A percentile compares a stretch with the other conserved stretches of the same genome.
phyloP scores from a whole-genome alignment of 108 stramenopile genomes.

The Discostella stelligeroides region DNA sequence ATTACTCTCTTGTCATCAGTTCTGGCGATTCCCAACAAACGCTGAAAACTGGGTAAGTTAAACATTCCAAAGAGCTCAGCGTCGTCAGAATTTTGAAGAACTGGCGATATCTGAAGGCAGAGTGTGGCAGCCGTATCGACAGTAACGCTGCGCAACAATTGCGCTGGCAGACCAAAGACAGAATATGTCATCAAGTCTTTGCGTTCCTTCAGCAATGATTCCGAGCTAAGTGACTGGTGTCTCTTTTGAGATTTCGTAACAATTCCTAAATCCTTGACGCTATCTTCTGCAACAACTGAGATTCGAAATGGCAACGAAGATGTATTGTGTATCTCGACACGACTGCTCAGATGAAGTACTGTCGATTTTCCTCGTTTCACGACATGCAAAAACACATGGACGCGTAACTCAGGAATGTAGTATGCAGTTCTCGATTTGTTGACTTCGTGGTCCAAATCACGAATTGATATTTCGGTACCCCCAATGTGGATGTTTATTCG shows the following conservation, averaged over 20 bases:
- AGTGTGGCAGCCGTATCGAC: slow-evolving; percentile 38
- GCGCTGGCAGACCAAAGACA: slow-evolving; percentile 50
- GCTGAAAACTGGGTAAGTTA: slow-evolving; percentile 40
- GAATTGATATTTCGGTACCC: slow-evolving; percentile 38
- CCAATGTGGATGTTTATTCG: slow-evolving; percentile 53
- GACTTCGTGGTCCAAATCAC: slow-evolving; percentile 62
- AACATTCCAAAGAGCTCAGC: slow-evolving; percentile 38
- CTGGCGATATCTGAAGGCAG: slow-evolving; percentile 39
- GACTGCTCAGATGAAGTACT: slow-evolving; percentile 74
- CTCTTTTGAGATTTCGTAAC: slow-evolving; percentile 19
- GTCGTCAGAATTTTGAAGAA: slow-evolving; percentile 12
- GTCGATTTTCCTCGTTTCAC: slow-evolving; percentile 76
- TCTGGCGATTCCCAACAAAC: slow-evolving; percentile 33
- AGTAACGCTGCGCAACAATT: slow-evolving; percentile 33
- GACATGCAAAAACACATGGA: slow-evolving; percentile 58
- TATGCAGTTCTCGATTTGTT: slow-evolving; percentile 49
- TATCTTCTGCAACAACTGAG: slow-evolving; percentile 36
- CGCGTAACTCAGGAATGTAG: slow-evolving; percentile 41
- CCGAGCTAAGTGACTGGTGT: slow-evolving; percentile 3
- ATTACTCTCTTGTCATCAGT: slow-evolving; percentile 28
- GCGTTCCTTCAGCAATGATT: slow-evolving; percentile 36
- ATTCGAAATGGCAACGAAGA: slow-evolving; percentile 69
- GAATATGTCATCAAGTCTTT: slow-evolving; percentile 44
- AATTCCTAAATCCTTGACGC: slow-evolving; percentile 50
- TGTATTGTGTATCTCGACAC: slow-evolving; percentile 64